Conservation (phyloP, 164 flowering plant species). For the Houttuynia cordata region DNA sequence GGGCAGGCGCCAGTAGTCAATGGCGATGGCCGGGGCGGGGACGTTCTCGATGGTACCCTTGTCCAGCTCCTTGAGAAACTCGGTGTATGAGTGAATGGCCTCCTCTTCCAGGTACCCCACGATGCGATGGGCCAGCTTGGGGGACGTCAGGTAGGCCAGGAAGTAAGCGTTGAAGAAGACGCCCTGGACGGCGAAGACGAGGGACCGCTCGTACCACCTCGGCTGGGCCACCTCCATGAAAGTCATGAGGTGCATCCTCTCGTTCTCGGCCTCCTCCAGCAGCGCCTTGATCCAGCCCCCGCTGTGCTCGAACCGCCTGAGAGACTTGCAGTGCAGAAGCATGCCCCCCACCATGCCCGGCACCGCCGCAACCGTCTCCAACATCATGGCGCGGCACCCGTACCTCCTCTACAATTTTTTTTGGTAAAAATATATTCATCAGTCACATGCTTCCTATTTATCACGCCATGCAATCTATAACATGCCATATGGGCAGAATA, state of each 20-base stretch:
- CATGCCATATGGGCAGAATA: neutral
- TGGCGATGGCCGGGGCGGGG: slow-evolving; percentile 69
- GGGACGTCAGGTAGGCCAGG: slow-evolving; percentile 39
- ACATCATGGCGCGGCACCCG: slow-evolving; percentile 77
- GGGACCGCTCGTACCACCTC: slow-evolving; percentile 61
- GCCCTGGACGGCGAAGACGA: slow-evolving; percentile 53
- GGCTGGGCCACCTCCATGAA: slow-evolving; percentile 75
- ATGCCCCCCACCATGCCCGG: slow-evolving; percentile 83
- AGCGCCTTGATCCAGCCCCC: slow-evolving; percentile 74
- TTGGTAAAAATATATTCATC: neutral
- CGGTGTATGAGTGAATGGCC: slow-evolving; percentile 67
- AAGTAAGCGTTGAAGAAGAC: slow-evolving; percentile 74
- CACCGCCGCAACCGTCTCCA: slow-evolving; percentile 74
- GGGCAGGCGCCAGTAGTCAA: slow-evolving; percentile 63
- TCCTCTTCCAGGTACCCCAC: slow-evolving; percentile 73
- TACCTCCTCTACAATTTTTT: slow-evolving; percentile 39
- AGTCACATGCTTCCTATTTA: neutral
- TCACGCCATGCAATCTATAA: neutral
- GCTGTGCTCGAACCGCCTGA: slow-evolving; percentile 60
- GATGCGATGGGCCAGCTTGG: slow-evolving; percentile 57
- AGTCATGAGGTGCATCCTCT: slow-evolving; percentile 76
- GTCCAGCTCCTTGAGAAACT: slow-evolving; percentile 63
- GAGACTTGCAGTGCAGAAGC: slow-evolving; percentile 54
- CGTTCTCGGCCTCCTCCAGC: slow-evolving; percentile 72
- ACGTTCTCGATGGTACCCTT: slow-evolving; percentile 55